A percentile compares a stretch with the other conserved stretches of the same genome.
These are phyloP conservation scores for Neurospora terricola DNA, from an alignment of 495 filamentous ascomycete species.

Conservation along the genomic window DNA sequence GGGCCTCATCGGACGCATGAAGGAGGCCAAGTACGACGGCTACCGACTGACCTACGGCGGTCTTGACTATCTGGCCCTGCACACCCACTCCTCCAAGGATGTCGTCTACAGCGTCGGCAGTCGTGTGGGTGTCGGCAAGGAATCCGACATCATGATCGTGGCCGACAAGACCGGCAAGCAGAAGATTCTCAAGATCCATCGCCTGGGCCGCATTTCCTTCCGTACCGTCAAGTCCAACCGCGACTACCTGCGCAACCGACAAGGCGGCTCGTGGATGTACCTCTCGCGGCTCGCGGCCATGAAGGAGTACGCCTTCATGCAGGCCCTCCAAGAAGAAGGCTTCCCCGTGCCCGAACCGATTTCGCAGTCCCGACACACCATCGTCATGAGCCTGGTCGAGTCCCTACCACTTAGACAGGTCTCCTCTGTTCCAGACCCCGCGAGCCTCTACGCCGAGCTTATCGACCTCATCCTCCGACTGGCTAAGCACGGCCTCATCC, in stretches of 20 bases:
- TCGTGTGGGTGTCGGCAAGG: conserved; percentile 94
- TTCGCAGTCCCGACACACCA: conserved; percentile 79
- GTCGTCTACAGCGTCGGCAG: conserved; percentile 84
- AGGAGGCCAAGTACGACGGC: conserved; percentile 95
- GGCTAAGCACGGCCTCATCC: conserved; percentile 83
- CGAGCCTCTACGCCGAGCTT: conserved; percentile 72
- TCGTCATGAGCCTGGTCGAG: conserved; percentile 88
- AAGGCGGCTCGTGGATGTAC: conserved; percentile 86
- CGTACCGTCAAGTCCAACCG: conserved; percentile 90
- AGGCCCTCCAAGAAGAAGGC: conserved; percentile 65
- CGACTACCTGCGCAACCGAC: conserved; percentile 78
- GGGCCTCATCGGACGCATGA: conserved; percentile 83
- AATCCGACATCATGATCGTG: conserved; percentile 91
- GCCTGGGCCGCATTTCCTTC: conserved; percentile 93
- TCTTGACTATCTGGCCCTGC: conserved; percentile 89
- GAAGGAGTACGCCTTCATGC: conserved; percentile 92
- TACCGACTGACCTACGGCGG: conserved; percentile 96
- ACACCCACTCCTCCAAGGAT: conserved; percentile 70
- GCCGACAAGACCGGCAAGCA: conserved; percentile 57
- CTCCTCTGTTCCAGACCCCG: conserved; percentile 65
- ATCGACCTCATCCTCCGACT: conserved; percentile 79
- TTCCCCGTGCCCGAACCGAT: conserved; percentile 86
- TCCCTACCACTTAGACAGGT: conserved; percentile 84
- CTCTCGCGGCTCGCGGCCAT: conserved; percentile 84
- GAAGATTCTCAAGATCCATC: conserved; percentile 78